Evolutionary conservation across 805 yeast species (phyloP), one percentile per base, ranked within the genome.

Genomic region (Saccharomycopsis oosterbeekiorum): DNA sequence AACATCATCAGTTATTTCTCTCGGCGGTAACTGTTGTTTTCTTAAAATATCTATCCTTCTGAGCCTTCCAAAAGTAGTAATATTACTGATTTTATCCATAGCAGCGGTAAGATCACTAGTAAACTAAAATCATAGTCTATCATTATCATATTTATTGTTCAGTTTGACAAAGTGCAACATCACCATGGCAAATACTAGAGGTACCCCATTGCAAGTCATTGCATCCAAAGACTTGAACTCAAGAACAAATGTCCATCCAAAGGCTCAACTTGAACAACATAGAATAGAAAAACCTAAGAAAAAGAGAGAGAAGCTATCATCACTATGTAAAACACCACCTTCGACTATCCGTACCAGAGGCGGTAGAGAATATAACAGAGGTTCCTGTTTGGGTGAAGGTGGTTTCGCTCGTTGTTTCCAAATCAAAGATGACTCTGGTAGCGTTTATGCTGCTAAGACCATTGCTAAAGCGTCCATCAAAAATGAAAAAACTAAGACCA

Each of bases 351-450:
- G 93, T 67, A 89, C 94, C 53, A 82, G 92, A 74, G 80, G 81
- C 62, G 97, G 97, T 54, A 83, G 89, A 70, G 96, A 91, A 68
- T 94, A 88, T 73, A 89, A 88, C 65, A 82, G 98, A 70, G 98
- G 98, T 1, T 79, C 79, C 63, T 92, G 91, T 68, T 78, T 94
- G 41, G 99, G 99, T 42, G 98, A 93, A 76, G 99, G 99, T 64
- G 99, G 99, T 0, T 94, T 94, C 78, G 99, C 99, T 17, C 84
- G 98, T 70, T 94, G 99, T 71, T 94, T 94, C 75, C 97, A 94
- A 73, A 94, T 94, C 79, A 89, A 88, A 71, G 97, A 92, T 74
- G 87, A 90, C 64, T 77, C 82, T 66, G 98, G 98, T 41, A 83
- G 84, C 69, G 81, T 89, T 1, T 94, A 79, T 73, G 99, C 99